phyloP scores from a whole-genome alignment of 345 rosid species.

The Turritis glabra region DNA sequence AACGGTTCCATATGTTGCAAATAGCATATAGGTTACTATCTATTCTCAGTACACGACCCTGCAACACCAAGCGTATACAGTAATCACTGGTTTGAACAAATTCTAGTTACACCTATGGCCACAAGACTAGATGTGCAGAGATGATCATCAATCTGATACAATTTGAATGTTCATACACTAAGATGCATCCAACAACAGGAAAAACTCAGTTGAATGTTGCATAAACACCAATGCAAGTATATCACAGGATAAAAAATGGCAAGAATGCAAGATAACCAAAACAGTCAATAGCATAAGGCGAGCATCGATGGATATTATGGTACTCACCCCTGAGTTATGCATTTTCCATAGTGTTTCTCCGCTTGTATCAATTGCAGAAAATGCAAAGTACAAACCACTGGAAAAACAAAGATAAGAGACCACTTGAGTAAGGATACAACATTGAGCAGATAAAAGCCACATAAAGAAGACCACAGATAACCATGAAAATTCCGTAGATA shows the following conservation, averaged over 20 bases:
- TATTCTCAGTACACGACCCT: background rate
- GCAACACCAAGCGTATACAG: background rate
- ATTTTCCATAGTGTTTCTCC: slow-evolving; percentile 42
- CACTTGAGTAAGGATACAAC: background rate
- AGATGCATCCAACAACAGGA: background rate
- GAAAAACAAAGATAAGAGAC: background rate
- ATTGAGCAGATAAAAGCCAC: background rate
- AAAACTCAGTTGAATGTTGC: background rate
- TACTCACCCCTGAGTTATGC: slow-evolving; percentile 40
- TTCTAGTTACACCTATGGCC: background rate
- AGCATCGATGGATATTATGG: background rate
- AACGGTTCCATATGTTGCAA: background rate
- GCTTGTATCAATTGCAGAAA: slow-evolving; percentile 32
- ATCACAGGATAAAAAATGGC: background rate
- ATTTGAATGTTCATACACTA: no score
- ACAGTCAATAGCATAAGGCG: background rate
- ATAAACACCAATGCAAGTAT: background rate
- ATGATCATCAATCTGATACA: no score
- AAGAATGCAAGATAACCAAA: slow-evolving; percentile 6
- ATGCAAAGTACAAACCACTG: slow-evolving; percentile 31
- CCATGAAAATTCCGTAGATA: background rate
- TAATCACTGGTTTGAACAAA: background rate
- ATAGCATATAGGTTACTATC: background rate
- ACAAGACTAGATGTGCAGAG: slow-evolving; percentile 1
- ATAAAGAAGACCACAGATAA: background rate